Base-by-base conservation (phyloP, 768 basidiomycete species). In the Psilocybe subaeruginosa region DNA sequence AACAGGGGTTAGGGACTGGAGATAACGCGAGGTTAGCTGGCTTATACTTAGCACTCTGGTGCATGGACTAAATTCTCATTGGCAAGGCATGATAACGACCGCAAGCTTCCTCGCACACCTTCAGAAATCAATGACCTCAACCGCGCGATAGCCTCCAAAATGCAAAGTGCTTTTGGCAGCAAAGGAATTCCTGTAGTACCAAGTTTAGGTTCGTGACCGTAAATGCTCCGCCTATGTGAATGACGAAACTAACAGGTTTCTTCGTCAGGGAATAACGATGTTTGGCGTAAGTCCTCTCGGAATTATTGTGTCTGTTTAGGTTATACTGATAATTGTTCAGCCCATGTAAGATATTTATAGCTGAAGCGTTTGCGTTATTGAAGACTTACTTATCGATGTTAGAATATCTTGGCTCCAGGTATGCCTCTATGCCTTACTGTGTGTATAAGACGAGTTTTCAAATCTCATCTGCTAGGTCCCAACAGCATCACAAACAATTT, bases 21-120 rank as follows among this genome's bases (percentile, higher is more conserved):
- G 90, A 91, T 74, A 91, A 82, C 74, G 89, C 88, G 54, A 82
- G 88, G 87, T 87, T 70, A 54, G 46, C 39, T 37, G 4, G 33
- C 16, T 37, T 33, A 53, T 9, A 4, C 46, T 29, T 37, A 12
- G 56, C 39, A 39, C 55, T 17, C 62, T 45, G 57, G 33, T 49
- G 54, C 54, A 58, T 53, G 30, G 23, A n/a, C n/a, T 61, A 61
- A 45, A 52, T 56, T 17, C 17, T 56, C 35, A 35, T 49, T 23
- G 39, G 65, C 23, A 17, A 92, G 92, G 77, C 92, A 93, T 73
- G 94, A 97, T 70, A 92, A 89, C 70, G 94, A 96, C 72, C 85
- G 84, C 58, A 80, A 85, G 62, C 69, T 89, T n/a, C 94, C 95
- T 53, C 86, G 95, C 57, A 92, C 93, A 41, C 81, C 87, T 2